Evolutionary conservation across 768 basidiomycete genomes (phyloP).

Genomic region (Auricularia sp.): DNA sequence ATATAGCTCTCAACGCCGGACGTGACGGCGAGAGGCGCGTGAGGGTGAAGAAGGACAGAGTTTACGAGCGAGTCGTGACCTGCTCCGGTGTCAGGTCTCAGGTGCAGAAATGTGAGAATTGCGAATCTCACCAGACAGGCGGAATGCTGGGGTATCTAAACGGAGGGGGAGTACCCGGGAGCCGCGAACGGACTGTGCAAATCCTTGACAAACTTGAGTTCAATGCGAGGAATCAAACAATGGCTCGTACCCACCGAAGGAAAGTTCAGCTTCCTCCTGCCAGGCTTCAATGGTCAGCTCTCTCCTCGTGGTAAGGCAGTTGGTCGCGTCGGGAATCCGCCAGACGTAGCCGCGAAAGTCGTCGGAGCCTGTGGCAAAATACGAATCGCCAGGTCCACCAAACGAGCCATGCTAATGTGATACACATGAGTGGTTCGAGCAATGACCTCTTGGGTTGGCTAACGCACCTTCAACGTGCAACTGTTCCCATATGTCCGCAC

Average conservation of each 20-base stretch:
- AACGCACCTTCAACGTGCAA: conserved; percentile 64
- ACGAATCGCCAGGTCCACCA: conserved; percentile 51
- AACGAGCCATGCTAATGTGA: conserved; percentile 59
- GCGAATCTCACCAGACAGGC: conserved; percentile 39
- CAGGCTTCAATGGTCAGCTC: conserved; percentile 25
- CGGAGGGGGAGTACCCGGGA: conserved; percentile 45
- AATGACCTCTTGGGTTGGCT: not conserved
- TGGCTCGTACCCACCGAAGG: not conserved
- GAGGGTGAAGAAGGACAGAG: conserved; percentile 60
- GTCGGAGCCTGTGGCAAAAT: conserved; percentile 72
- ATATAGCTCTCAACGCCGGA: conserved; percentile 66
- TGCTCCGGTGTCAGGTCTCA: conserved; percentile 13
- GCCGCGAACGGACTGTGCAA: conserved; percentile 28
- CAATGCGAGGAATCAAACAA: no score
- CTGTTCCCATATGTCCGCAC: conserved; percentile 56
- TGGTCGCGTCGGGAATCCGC: conserved; percentile 48
- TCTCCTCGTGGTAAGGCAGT: conserved; percentile 35
- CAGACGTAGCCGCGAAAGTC: conserved; percentile 74
- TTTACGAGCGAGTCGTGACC: conserved; percentile 77
- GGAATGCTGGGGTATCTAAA: conserved; percentile 51
- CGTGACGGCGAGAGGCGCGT: conserved; percentile 53
- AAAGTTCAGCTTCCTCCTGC: conserved; percentile 33
- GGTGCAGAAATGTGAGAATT: not conserved
- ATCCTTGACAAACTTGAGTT: conserved; percentile 25
- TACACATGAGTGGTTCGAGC: no score